phyloP scores from a whole-genome alignment of 2,329 filamentous ascomycete species.

The Penicillium brasilianum region DNA sequence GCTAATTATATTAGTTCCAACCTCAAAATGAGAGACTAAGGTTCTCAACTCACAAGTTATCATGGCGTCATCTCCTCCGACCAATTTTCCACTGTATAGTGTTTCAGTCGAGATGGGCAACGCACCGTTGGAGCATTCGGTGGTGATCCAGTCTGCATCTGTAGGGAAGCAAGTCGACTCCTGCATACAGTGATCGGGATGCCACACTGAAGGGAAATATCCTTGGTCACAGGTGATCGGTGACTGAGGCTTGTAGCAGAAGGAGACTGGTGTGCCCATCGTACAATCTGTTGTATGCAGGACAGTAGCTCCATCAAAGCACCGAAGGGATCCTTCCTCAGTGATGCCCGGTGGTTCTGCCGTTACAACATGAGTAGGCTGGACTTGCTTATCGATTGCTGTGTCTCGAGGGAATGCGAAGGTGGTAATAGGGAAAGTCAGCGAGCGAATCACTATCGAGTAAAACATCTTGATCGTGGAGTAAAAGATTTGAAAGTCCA shows the following conservation, averaged over 20 bases:
- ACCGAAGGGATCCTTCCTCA: constrained; percentile 19
- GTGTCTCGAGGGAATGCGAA: constrained; percentile 22
- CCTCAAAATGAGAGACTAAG: background rate
- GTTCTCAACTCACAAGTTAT: constrained; percentile 24
- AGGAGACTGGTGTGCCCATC: constrained; percentile 30
- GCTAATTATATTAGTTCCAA: constrained; percentile 15
- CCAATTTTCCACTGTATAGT: constrained; percentile 28
- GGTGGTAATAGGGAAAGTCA: constrained; percentile 1
- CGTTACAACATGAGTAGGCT: constrained; percentile 9
- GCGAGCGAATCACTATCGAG: background rate
- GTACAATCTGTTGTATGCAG: constrained; percentile 36
- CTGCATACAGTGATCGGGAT: constrained; percentile 33
- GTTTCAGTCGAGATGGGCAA: constrained; percentile 28
- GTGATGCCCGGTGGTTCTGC: constrained; percentile 20
- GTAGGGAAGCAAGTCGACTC: constrained; percentile 31
- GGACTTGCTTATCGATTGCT: background rate
- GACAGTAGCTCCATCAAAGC: constrained; percentile 27
- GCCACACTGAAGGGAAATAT: constrained; percentile 32
- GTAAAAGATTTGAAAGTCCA: no score
- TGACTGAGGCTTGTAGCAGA: constrained; percentile 27
- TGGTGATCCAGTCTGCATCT: constrained; percentile 31
- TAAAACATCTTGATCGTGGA: background rate
- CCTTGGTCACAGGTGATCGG: constrained; percentile 28
- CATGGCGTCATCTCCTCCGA: constrained; percentile 23
- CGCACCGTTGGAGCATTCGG: constrained; percentile 32